Conservation (phyloP, 2,329 filamentous ascomycete genomes). For the Juglanconis juglandina region DNA sequence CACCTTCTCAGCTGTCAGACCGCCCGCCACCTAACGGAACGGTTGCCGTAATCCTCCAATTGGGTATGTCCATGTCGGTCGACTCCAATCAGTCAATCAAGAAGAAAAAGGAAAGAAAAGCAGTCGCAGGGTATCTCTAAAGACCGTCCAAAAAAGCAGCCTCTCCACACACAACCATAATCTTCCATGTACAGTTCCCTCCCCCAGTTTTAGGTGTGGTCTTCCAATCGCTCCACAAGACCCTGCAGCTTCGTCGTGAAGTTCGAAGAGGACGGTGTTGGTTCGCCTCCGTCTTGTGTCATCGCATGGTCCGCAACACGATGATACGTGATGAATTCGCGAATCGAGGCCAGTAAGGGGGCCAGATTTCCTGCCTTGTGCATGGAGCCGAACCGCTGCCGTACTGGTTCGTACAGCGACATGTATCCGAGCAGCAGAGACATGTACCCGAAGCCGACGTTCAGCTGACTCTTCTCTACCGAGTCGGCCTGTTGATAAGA, state of each 20-base stretch:
- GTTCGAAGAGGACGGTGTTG: slow-evolving; percentile 27
- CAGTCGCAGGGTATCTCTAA: slow-evolving; percentile 3
- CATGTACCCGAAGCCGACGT: slow-evolving; percentile 83
- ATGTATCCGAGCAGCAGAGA: slow-evolving; percentile 81
- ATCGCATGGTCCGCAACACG: slow-evolving; percentile 43
- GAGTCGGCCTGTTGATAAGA: slow-evolving; percentile 57
- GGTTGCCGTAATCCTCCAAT: neutral
- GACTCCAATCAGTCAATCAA: neutral
- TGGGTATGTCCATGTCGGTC: slow-evolving; percentile 5
- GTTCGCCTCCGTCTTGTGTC: slow-evolving; percentile 26
- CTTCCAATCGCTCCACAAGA: slow-evolving; percentile 37
- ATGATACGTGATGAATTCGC: slow-evolving; percentile 52
- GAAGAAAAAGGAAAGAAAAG: neutral
- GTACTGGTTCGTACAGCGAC: slow-evolving; percentile 53
- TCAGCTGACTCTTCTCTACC: slow-evolving; percentile 70
- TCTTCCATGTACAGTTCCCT: neutral
- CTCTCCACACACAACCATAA: neutral
- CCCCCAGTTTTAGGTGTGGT: slow-evolving; percentile 7
- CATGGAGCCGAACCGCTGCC: slow-evolving; percentile 39
- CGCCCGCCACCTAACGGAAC: neutral
- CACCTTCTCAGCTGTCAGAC: neutral
- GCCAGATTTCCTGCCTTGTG: slow-evolving; percentile 42
- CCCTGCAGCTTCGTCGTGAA: slow-evolving; percentile 37
- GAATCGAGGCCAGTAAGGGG: slow-evolving; percentile 49
- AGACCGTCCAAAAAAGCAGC: neutral